Conservation (phyloP, 2,329 filamentous ascomycete genomes). For the Nakataea oryzae region DNA sequence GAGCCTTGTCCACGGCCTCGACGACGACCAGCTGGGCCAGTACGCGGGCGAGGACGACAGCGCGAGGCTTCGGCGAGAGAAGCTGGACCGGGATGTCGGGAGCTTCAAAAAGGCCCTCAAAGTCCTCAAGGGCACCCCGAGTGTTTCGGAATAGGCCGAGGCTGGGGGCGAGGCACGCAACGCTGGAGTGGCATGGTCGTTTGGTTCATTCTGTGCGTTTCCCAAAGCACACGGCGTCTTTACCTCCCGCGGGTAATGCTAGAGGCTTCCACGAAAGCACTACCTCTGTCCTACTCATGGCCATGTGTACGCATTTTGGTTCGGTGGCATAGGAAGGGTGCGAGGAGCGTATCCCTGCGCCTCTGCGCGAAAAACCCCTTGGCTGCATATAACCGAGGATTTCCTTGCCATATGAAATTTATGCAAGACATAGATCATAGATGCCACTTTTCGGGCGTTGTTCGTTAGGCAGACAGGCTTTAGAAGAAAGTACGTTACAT, state of each 20-base stretch:
- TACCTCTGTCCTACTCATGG: neutral
- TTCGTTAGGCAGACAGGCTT: no score
- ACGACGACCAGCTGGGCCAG: conserved; percentile 1
- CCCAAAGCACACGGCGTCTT: neutral
- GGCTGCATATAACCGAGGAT: neutral
- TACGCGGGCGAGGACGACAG: neutral
- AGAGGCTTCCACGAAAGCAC: neutral
- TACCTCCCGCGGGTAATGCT: neutral
- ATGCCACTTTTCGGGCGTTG: neutral
- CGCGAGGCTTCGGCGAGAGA: neutral
- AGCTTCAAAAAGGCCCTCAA: neutral
- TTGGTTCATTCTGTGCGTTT: conserved; percentile 3
- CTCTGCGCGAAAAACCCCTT: neutral
- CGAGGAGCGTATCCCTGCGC: conserved; percentile 1
- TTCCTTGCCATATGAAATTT: no score
- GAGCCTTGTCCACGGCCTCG: neutral
- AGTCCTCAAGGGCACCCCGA: neutral
- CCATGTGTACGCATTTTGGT: conserved; percentile 1
- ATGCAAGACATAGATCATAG: no score
- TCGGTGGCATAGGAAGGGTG: neutral
- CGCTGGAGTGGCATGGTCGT: neutral
- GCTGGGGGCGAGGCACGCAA: neutral
- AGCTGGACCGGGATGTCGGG: neutral
- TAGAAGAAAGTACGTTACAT: neutral
- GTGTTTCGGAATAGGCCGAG: no score